These are phyloP conservation scores for Pilatotrama ljubarskyi DNA, from an alignment of 768 basidiomycete species.

Conservation along the genomic window DNA sequence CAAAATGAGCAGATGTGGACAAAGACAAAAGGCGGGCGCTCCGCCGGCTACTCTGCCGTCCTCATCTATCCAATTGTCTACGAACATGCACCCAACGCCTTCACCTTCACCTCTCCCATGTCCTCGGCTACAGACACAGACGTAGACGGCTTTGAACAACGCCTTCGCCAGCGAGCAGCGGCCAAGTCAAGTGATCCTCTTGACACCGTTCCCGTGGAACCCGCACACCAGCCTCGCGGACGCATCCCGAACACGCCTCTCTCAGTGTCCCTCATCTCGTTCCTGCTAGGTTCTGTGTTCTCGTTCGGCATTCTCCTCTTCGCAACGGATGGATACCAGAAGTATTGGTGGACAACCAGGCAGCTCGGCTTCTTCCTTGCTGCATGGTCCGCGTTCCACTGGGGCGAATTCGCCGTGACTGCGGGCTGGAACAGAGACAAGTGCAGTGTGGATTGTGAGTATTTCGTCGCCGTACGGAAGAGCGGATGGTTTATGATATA, in stretches of 20 bases:
- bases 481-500: not conserved
- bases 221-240: constrained; percentile 42
- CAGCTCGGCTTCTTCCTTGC: constrained; percentile 84
- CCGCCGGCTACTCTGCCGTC: not conserved
- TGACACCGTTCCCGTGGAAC: constrained; percentile 51
- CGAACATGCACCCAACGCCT: constrained; percentile 1
- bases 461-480: not conserved
- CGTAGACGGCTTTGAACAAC: constrained; percentile 28
- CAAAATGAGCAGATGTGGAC: not conserved
- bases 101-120: constrained; percentile 9
- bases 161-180: constrained; percentile 43
- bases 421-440: constrained; percentile 95
- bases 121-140: constrained; percentile 3
- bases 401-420: constrained; percentile 92
- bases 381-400: constrained; percentile 86
- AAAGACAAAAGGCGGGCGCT: constrained; percentile 5
- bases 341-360: constrained; percentile 64
- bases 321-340: constrained; percentile 43
- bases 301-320: constrained; percentile 56
- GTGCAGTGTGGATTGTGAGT: constrained; percentile 90
- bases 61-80: constrained; percentile 17
- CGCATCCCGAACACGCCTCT: constrained; percentile 90
- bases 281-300: constrained; percentile 78
- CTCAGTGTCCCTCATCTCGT: constrained; percentile 73
- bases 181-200: constrained; percentile 41